Percentiles rank a stretch among this genome's conserved stretches.
phyloP scores from a whole-genome alignment of 2,329 filamentous ascomycete species.

The Colletotrichum shisoi region DNA sequence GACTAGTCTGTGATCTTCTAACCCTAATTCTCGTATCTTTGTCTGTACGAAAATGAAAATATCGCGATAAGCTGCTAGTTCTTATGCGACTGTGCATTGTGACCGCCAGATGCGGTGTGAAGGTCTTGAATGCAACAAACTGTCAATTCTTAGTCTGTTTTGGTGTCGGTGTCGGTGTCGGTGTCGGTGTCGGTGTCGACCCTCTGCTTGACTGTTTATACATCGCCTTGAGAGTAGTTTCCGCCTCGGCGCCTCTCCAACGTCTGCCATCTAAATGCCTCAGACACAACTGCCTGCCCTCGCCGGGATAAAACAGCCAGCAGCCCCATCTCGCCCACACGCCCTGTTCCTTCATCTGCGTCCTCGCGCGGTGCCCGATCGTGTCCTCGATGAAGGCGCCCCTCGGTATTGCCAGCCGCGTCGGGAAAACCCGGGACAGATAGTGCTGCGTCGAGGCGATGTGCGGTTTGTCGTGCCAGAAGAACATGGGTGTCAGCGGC shows the following conservation, averaged over 20 bases:
- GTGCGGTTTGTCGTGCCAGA: constrained; percentile 68
- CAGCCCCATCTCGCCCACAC: constrained; percentile 62
- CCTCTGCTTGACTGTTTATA: constrained; percentile 1
- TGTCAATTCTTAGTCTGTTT: too few species aligned
- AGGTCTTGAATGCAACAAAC: too few species aligned
- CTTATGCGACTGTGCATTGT: too few species aligned
- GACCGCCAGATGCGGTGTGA: too few species aligned
- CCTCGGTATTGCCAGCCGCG: constrained; percentile 57
- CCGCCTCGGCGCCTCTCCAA: constrained; percentile 55
- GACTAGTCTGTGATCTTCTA: too few species aligned
- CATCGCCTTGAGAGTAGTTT: constrained; percentile 39
- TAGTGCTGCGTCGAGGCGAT: constrained; percentile 60
- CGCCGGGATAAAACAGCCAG: constrained; percentile 63
- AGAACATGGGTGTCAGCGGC: constrained; percentile 63
- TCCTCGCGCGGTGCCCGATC: constrained; percentile 62
- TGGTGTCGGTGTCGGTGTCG: too few species aligned
- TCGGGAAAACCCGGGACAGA: constrained; percentile 58
- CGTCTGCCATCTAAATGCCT: constrained; percentile 61
- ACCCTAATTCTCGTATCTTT: too few species aligned
- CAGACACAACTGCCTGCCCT: constrained; percentile 56
- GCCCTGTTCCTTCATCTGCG: constrained; percentile 63
- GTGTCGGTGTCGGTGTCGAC: not conserved
- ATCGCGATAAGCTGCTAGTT: too few species aligned
- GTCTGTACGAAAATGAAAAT: too few species aligned
- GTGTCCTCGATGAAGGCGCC: constrained; percentile 66